These are phyloP conservation scores for Penicillium fimorum DNA, from an alignment of 495 filamentous ascomycete species.

Conservation along the genomic window DNA sequence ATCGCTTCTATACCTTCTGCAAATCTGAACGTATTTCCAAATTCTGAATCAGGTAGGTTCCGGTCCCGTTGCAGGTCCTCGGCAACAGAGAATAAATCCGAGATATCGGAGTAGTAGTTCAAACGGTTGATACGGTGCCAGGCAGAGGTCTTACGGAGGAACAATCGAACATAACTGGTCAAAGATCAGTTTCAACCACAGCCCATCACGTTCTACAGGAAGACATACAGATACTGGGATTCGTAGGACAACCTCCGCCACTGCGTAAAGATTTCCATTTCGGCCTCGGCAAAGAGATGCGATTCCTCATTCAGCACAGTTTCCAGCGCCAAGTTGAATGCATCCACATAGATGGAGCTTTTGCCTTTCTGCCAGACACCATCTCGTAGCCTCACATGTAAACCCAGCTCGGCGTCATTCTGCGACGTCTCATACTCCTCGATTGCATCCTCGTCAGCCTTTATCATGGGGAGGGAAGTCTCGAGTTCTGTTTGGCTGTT, in stretches of 20 bases:
- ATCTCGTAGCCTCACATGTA: conserved; percentile 52
- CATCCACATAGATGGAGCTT: conserved; percentile 95
- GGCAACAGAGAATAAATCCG: conserved; percentile 65
- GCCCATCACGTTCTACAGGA: background rate
- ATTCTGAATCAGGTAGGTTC: conserved; percentile 45
- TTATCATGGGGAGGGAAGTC: conserved; percentile 65
- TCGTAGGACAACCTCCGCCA: conserved; percentile 80
- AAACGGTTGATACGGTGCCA: conserved; percentile 86
- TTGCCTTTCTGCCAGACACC: conserved; percentile 59
- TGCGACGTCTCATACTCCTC: conserved; percentile 71
- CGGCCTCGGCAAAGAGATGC: conserved; percentile 80
- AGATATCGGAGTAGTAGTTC: conserved; percentile 78
- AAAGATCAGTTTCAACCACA: conserved; percentile 3
- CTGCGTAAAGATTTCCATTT: conserved; percentile 71
- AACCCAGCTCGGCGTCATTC: conserved; percentile 32
- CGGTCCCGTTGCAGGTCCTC: conserved; percentile 50
- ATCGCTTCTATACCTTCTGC: conserved; percentile 76
- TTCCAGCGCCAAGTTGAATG: conserved; percentile 89
- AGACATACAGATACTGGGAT: conserved; percentile 81
- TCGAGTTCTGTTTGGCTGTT: conserved; percentile 68
- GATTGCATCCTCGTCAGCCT: conserved; percentile 68
- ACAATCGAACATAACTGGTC: conserved; percentile 81
- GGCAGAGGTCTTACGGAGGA: conserved; percentile 88
- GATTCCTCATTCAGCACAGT: conserved; percentile 88
- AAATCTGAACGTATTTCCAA: conserved; percentile 63